Base-by-base conservation (phyloP, 2,329 filamentous ascomycete genomes). In the Cladosporium sp. region DNA sequence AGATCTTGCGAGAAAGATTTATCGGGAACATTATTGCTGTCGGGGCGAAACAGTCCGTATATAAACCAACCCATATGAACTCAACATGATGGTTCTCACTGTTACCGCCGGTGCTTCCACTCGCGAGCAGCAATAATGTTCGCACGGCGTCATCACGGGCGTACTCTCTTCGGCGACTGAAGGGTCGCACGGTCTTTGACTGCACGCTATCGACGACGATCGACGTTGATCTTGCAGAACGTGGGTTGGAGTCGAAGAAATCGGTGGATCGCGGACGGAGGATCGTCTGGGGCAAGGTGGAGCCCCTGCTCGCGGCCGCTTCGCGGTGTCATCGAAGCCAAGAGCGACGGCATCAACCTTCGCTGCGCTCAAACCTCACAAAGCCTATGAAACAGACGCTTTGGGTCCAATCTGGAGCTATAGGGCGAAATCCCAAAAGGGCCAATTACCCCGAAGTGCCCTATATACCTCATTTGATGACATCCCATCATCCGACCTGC, bases 101-200 rank as follows among this genome's bases (percentile, higher is more conserved):
- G 2, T n/a, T 18, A 22, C 33, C 33, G 33, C 38, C 19, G 20
- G 15, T 38, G 32, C 38, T 38, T 20, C 43, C 43, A 22, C 25
- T 15, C 27, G 22, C 22, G 27, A 18, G 9, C 9, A 5, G 22
- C n/a, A 27, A 27, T 27, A 27, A 27, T 27, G 19, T 45, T 25
- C 35, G 35, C 25, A 16, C 43, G 43, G 43, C 43, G 43, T 47
- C 43, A 47, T 47, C 43, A 16, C 43, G 43, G 43, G 20, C 43
- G 43, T 47, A 47, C 43, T 47, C 33, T 38, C 43, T 47, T 47
- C 43, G 43, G 43, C 43, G 43, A 22, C 33, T 29, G 19, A n/a
- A 38, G 35, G 25, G 13, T 16, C 15, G 32, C n/a, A 38, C 43
- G 43, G 43, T 39, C 33, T 19, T 33, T 19, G 19, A 38, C 43